phyloP scores from a whole-genome alignment of 805 yeast species.

The Candida coleopterorum region DNA sequence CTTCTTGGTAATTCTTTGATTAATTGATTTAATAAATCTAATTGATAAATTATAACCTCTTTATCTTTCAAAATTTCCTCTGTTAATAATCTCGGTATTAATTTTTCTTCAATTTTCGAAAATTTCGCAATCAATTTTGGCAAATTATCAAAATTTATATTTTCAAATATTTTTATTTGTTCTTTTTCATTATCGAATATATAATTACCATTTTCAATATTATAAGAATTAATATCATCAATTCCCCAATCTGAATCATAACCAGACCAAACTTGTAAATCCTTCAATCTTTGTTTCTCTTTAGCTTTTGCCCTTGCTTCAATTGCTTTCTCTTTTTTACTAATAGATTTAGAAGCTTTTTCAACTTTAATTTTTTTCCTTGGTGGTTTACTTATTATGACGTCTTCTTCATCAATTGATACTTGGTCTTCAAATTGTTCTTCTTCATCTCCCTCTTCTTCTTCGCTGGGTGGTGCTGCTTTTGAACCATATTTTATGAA shows the following conservation, averaged over 20 bases:
- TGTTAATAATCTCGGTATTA: conserved; percentile 8
- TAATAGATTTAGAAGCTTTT: conserved; percentile 4
- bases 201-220: conserved; percentile 24
- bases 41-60: conserved; percentile 14
- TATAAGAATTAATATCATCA: conserved; percentile 28
- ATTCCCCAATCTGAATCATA: conserved; percentile 42
- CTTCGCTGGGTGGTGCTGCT: conserved; percentile 45
- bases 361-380: conserved; percentile 8
- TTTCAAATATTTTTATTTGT: conserved; percentile 20
- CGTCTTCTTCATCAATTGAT: conserved; percentile 13
- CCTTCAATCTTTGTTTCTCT: conserved; percentile 11
- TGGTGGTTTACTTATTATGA: conserved; percentile 10
- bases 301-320: conserved; percentile 9
- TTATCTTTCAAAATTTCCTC: conserved; percentile 10
- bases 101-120: conserved; percentile 7
- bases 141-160: conserved; percentile 11
- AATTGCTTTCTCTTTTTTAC: conserved; percentile 7
- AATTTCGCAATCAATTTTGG: conserved; percentile 16
- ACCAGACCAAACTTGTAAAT: conserved; percentile 13
- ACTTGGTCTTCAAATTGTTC: conserved; percentile 35
- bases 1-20: conserved; percentile 23
- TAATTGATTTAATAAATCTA: conserved; percentile 14
- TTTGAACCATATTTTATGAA: conserved; percentile 38
- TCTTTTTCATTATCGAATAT: conserved; percentile 29
- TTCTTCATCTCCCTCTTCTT: conserved; percentile 29